Evolutionary conservation across 2,329 filamentous ascomycete species (phyloP).

Genomic region (Penicillium janthinellum): DNA sequence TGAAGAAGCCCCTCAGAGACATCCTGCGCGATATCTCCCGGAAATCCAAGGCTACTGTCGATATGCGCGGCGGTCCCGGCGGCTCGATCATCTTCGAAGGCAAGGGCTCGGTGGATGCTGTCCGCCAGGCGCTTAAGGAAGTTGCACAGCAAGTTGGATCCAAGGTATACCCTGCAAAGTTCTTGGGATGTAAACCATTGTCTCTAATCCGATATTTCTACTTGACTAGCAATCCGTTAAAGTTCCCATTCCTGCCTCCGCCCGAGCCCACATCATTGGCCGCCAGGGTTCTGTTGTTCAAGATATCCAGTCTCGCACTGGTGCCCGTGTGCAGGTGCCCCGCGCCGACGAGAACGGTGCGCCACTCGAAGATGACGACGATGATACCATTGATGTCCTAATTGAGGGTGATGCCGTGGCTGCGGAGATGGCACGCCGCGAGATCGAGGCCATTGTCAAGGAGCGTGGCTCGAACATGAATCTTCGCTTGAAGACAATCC

Average conservation of each 20-base stretch:
- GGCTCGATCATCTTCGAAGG: conserved; percentile 81
- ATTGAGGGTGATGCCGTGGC: conserved; percentile 92
- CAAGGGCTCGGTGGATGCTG: conserved; percentile 78
- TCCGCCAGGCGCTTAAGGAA: conserved; percentile 85
- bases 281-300: conserved; percentile 89
- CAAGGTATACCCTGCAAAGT: conserved; percentile 60
- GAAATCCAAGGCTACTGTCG: conserved; percentile 82
- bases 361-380: conserved; percentile 75
- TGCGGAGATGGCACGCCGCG: conserved; percentile 77
- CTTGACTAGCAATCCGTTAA: conserved; percentile 63
- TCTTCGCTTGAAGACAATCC: conserved; percentile 78
- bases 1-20: conserved; percentile 83
- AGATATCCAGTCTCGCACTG: conserved; percentile 83
- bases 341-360: conserved; percentile 68
- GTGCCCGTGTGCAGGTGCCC: conserved; percentile 86
- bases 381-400: conserved; percentile 75
- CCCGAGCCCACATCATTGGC: conserved; percentile 88
- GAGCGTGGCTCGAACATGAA: conserved; percentile 82
- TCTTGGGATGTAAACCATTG: neutral
- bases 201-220: conserved; percentile 10
- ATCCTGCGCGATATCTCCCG: conserved; percentile 90
- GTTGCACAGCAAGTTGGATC: conserved; percentile 84
- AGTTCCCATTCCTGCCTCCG: conserved; percentile 79
- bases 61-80: conserved; percentile 71
- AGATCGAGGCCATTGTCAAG: conserved; percentile 83